Conservation (phyloP, 164 flowering plant species). For the Vitis labrusca region DNA sequence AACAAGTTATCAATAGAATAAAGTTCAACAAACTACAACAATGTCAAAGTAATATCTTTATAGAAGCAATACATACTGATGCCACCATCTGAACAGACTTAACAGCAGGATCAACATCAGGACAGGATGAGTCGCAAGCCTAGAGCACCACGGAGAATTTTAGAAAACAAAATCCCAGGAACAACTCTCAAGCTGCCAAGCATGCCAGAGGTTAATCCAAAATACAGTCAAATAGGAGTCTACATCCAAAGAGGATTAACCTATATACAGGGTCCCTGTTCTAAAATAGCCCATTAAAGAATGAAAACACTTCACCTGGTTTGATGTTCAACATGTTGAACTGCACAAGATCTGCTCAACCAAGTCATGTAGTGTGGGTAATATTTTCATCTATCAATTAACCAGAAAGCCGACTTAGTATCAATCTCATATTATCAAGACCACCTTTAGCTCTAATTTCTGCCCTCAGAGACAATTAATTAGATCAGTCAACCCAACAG, state of each 20-base stretch:
- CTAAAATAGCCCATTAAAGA: slow-evolving; percentile 16
- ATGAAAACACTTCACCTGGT: slow-evolving; percentile 54
- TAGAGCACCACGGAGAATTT: slow-evolving; percentile 31
- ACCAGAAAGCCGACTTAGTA: slow-evolving; percentile 67
- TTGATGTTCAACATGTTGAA: slow-evolving; percentile 38
- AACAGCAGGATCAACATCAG: slow-evolving; percentile 33
- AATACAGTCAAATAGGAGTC: slow-evolving; percentile 15
- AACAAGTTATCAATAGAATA: neutral
- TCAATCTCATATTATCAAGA: slow-evolving; percentile 26
- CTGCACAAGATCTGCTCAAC: slow-evolving; percentile 72
- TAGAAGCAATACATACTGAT: slow-evolving; percentile 24
- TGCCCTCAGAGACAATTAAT: slow-evolving; percentile 1
- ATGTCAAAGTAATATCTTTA: neutral
- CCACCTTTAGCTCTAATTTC: slow-evolving; percentile 30
- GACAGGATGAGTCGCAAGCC: slow-evolving; percentile 29
- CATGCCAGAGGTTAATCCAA: slow-evolving; percentile 28
- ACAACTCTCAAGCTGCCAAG: slow-evolving; percentile 47
- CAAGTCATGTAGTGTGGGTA: slow-evolving; percentile 67
- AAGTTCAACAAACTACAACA: neutral
- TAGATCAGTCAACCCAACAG: neutral
- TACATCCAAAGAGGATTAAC: slow-evolving; percentile 12
- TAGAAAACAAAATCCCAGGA: slow-evolving; percentile 31
- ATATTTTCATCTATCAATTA: slow-evolving; percentile 72
- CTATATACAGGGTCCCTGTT: slow-evolving; percentile 14
- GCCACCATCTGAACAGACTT: slow-evolving; percentile 19